Base-by-base conservation (phyloP, 257 asterid species). In the Nicotiana tomentosiformis region DNA sequence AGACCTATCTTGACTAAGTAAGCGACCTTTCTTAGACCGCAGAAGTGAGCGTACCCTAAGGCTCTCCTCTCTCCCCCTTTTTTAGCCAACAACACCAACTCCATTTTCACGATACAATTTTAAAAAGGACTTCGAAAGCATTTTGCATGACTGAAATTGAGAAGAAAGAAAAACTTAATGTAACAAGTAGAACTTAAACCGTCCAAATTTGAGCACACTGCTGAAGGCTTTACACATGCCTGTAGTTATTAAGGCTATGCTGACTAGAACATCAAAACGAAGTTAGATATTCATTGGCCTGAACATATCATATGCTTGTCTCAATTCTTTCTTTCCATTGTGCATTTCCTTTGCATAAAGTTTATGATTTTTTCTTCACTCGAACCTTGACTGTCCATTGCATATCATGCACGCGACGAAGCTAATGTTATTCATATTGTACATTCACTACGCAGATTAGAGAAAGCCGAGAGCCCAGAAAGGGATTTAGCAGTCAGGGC, bases 401-500 rank as follows among this genome's bases (percentile, higher is more conserved):
- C 57, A 53, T 53, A 53, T 53, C 1, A 12, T 53, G 18, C 57
- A 11, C 26, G 4, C 8, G 51, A 26, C 7, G 64, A 74, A 49
- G 26, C 80, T 26, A 26, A 49, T 29, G 80, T 7, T 15, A 26
- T 53, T 53, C 17, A 53, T 5, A 3, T 72, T 7, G 62, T 74
- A 20, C 20, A 43, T 82, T 67, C 74, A 30, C 61, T 76, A 33
- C 88, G 90, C 92, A 93, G 99, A 81, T 67, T 69, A 26, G 89
- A 83, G 83, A 89, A 84, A 69, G 83, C 83, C 4, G 91, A 92
- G 69, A 85, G 65, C 77, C 56, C 89, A 3, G 94, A 91, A 66
- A 86, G 84, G 78, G 95, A 92, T 81, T 86, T 91, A 78, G 96
- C 95, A 11, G 88, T 93, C 64, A 86, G 90, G 80, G 98, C 98